Base-by-base conservation (phyloP, 495 filamentous ascomycete genomes). In the Aspergillus nidulans region DNA sequence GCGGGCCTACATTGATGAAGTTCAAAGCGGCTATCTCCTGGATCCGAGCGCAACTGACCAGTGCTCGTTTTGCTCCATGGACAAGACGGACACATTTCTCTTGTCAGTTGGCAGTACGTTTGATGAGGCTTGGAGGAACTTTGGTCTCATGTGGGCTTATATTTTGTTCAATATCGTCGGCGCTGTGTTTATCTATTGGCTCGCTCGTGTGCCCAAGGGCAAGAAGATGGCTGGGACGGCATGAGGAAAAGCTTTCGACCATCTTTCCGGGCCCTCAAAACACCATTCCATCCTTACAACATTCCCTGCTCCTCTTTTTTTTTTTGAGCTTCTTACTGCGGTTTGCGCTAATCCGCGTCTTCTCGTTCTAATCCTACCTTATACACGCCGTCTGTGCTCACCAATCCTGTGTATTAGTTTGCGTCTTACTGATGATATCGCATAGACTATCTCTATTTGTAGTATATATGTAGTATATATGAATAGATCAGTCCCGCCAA, bases 81-180 rank as follows among this genome's bases (percentile, higher is more conserved):
- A 46, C 12, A 64, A 66, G 21, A 69, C 74, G 0, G 69, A 78
- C 52, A 54, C 70, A 38, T 74, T 66, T 28, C 52, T 78, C 1
- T 67, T 53, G n/a, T n/a, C 26, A 0, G 63, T 66, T 0, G 62
- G 60, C 25, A 75, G 75, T 43, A 39, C 58, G 8, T 74, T 60
- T 60, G 44, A 12, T 3, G 61, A 75, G 7, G 48, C 72, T 45
- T 79, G 75, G 75, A 54, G 74, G 25, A 79, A 82, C 56, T 82
- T 73, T 59, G 80, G 78, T 6, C 66, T 81, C 19, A 68, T 78
- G 21, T 83, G 77, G 74, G 77, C 66, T 6, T 81, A 77, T 44
- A 75, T 81, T 26, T 45, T 60, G 0, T 78, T 81, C 54, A 74
- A 81, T 47, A 66, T 79, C 26, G 67, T 66, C 16, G 57, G 69